A percentile compares a stretch with the other conserved stretches of the same genome.
Evolutionary conservation across 495 filamentous ascomycete genomes (phyloP).

Genomic region (Aspergillus egyptiacus): DNA sequence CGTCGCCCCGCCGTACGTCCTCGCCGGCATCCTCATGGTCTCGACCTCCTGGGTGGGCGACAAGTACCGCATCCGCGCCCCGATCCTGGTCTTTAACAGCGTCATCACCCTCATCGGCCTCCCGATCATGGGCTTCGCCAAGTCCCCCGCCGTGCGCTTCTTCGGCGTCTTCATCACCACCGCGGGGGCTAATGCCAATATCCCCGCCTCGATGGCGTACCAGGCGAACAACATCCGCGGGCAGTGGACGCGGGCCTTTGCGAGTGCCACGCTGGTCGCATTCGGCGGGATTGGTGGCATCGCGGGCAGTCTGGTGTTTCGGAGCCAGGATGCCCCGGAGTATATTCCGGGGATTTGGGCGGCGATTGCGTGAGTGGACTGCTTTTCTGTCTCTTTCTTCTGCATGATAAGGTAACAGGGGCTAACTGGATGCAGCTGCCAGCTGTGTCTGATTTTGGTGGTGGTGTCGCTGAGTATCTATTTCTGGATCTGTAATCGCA

Average conservation of each 20-base stretch:
- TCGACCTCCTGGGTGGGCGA: conserved; percentile 48
- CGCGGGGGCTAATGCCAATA: conserved; percentile 55
- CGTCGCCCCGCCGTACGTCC: conserved; percentile 55
- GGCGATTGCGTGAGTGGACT: conserved; percentile 36
- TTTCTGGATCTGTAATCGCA: conserved; percentile 32
- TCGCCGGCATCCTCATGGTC: conserved; percentile 58
- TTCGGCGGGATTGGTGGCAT: conserved; percentile 59
- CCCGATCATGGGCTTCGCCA: conserved; percentile 48
- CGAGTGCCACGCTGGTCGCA: conserved; percentile 49
- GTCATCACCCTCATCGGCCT: conserved; percentile 46
- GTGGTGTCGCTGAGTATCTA: conserved; percentile 26
- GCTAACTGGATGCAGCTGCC: conserved; percentile 24
- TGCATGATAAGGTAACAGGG: neutral
- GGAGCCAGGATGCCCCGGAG: conserved; percentile 48
- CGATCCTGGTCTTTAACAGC: conserved; percentile 51
- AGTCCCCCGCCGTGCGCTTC: conserved; percentile 47
- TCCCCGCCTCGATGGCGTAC: conserved; percentile 51
- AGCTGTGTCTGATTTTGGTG: conserved; percentile 37
- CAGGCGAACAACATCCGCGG: conserved; percentile 63
- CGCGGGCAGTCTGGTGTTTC: conserved; percentile 50
- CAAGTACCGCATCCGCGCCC: conserved; percentile 50
- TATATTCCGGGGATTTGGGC: conserved; percentile 53
- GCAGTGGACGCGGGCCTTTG: conserved; percentile 60
- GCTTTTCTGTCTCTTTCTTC: neutral
- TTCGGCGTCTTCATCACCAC: conserved; percentile 60